These are phyloP conservation scores for Trichocladium uniseriatum DNA, from an alignment of 495 filamentous ascomycete genomes.

Conservation along the genomic window DNA sequence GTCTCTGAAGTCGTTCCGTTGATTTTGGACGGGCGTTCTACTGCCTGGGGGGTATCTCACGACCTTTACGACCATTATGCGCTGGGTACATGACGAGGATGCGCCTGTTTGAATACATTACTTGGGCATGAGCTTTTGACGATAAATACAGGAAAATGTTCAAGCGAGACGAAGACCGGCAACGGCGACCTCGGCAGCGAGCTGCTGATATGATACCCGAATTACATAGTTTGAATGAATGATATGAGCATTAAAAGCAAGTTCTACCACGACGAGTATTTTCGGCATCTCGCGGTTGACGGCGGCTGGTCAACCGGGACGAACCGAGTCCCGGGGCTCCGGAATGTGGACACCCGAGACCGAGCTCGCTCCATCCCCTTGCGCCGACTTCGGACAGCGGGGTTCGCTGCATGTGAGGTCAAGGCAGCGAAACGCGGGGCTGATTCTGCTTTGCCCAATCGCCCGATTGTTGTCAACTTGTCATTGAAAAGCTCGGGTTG, in stretches of 20 bases:
- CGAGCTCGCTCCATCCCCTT: neutral
- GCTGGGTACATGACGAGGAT: too few relatives aligned
- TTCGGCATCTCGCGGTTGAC: too few relatives aligned
- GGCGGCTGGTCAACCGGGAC: neutral
- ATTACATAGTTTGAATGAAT: neutral
- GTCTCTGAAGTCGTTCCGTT: slow-evolving; percentile 49
- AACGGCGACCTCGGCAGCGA: neutral
- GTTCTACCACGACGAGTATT: too few relatives aligned
- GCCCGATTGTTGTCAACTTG: neutral
- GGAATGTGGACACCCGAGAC: neutral
- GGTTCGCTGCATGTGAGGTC: slow-evolving; percentile 15
- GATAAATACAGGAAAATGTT: neutral
- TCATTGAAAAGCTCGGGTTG: neutral
- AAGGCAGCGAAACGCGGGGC: slow-evolving; percentile 11
- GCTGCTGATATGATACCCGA: slow-evolving; percentile 2
- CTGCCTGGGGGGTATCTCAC: neutral
- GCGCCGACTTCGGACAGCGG: slow-evolving; percentile 29
- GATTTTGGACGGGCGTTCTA: slow-evolving; percentile 5
- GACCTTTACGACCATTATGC: neutral
- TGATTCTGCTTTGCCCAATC: neutral
- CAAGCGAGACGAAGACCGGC: neutral
- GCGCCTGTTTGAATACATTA: too few relatives aligned
- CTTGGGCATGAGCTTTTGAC: neutral
- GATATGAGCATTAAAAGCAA: neutral
- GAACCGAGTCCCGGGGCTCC: slow-evolving; percentile 4